Conservation (phyloP, 768 basidiomycete species). For the Lactarius psammicola region DNA sequence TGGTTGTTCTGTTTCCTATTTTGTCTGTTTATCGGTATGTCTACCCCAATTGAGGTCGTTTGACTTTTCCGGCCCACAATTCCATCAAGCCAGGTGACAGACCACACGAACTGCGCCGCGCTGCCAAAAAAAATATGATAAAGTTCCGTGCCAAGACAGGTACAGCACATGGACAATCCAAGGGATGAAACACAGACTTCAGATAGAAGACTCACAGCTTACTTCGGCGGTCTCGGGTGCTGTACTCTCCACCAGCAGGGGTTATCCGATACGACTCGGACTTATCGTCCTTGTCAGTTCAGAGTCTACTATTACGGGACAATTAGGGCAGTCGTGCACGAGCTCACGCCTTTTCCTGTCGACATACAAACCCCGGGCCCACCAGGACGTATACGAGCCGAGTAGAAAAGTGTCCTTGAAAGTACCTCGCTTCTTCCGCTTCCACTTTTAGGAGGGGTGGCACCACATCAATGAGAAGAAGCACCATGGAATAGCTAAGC, state of each 20-base stretch:
- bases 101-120: no score
- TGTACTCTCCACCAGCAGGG: background rate
- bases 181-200: background rate
- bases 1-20: no score
- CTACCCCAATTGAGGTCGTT: fast-evolving
- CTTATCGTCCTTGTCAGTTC: no score
- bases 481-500: background rate
- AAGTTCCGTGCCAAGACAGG: background rate
- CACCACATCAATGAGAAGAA: background rate
- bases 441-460: background rate
- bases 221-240: no score
- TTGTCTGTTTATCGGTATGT: no score
- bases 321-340: no score
- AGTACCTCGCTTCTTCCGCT: background rate
- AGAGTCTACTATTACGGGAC: no score
- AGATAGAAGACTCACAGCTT: background rate
- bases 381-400: no score
- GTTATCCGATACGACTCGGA: background rate
- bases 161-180: background rate
- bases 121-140: no score
- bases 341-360: background rate
- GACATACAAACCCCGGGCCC: background rate
- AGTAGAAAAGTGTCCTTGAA: no score
- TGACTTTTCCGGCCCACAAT: no score
- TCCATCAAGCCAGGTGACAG: no score